Evolutionary conservation across 2,329 filamentous ascomycete species (phyloP).

Genomic region (Fusarium sp.): DNA sequence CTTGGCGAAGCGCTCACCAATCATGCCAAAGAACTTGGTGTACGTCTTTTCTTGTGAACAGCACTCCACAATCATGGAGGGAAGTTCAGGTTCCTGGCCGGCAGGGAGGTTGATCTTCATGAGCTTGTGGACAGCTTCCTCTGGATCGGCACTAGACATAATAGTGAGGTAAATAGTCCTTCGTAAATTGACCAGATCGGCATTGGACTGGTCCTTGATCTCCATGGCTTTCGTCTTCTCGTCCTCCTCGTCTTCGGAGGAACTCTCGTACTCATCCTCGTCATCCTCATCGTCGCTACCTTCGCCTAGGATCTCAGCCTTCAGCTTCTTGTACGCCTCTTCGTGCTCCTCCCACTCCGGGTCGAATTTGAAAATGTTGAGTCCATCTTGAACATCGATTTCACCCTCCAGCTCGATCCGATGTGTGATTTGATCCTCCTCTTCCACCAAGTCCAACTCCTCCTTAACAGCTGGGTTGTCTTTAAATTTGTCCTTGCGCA

Average conservation of each 20-base stretch:
- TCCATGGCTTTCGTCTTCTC: slow-evolving; percentile 85
- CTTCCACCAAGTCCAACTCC: slow-evolving; percentile 93
- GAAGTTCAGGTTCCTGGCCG: slow-evolving; percentile 88
- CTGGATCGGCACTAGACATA: slow-evolving; percentile 94
- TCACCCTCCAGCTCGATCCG: slow-evolving; percentile 83
- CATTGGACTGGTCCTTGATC: slow-evolving; percentile 98
- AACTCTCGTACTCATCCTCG: slow-evolving; percentile 68
- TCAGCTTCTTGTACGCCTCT: slow-evolving; percentile 86
- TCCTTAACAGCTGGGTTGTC: slow-evolving; percentile 91
- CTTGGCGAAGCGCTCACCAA: slow-evolving; percentile 94
- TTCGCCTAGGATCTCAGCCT: slow-evolving; percentile 93
- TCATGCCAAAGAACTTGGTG: slow-evolving; percentile 95
- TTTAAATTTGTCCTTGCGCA: slow-evolving; percentile 96
- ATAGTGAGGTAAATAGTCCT: slow-evolving; percentile 97
- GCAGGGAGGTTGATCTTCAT: slow-evolving; percentile 91
- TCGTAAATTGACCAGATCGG: slow-evolving; percentile 91
- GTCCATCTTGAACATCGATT: slow-evolving; percentile 82
- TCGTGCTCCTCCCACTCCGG: slow-evolving; percentile 90
- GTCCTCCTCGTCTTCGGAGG: slow-evolving; percentile 76
- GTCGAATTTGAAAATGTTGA: slow-evolving; percentile 98
- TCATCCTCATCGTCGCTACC: slow-evolving; percentile 86
- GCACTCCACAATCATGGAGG: slow-evolving; percentile 97
- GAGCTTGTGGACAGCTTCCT: slow-evolving; percentile 96
- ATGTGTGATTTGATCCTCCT: slow-evolving; percentile 98
- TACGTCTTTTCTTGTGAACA: slow-evolving; percentile 97